Percentiles rank a stretch among this genome's conserved stretches.
phyloP scores from a whole-genome alignment of 176 grass and related monocot species.

The Musa acuminata region DNA sequence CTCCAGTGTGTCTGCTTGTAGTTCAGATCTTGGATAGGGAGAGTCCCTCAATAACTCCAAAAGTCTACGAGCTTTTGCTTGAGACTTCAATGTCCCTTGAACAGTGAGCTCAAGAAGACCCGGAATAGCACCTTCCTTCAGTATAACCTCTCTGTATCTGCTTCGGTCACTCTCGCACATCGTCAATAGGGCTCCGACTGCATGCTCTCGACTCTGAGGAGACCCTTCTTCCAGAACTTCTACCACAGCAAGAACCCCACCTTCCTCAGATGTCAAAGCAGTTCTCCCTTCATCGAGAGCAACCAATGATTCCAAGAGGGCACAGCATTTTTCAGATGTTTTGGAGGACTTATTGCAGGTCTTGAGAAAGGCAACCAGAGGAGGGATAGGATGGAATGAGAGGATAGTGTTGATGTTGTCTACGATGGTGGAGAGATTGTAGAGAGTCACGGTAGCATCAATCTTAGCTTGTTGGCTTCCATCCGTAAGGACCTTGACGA shows the following conservation, averaged over 20 bases:
- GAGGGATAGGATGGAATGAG: background rate
- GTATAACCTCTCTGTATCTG: conserved; percentile 10
- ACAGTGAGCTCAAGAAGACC: conserved; percentile 14
- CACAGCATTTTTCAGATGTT: background rate
- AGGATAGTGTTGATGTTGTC: background rate
- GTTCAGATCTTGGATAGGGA: background rate
- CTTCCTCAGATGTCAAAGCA: conserved; percentile 10
- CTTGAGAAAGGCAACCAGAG: background rate
- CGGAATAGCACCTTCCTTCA: conserved; percentile 11
- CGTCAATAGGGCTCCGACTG: background rate
- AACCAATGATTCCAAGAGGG: conserved; percentile 6
- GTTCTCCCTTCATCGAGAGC: background rate
- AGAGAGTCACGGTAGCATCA: background rate
- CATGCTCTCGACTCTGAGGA: background rate
- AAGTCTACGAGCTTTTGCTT: background rate
- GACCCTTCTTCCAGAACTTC: conserved; percentile 12
- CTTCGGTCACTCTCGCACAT: conserved; percentile 11
- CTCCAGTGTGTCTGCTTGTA: background rate
- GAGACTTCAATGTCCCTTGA: background rate
- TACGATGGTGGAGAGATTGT: background rate
- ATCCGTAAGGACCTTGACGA: background rate
- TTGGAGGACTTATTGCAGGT: conserved; percentile 11
- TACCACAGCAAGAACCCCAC: conserved; percentile 1
- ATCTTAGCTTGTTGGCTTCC: conserved; percentile 3
- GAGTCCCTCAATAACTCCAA: conserved; percentile 11